phyloP scores from a whole-genome alignment of 352 stramenopile species.

The Pythium plurisporium region DNA sequence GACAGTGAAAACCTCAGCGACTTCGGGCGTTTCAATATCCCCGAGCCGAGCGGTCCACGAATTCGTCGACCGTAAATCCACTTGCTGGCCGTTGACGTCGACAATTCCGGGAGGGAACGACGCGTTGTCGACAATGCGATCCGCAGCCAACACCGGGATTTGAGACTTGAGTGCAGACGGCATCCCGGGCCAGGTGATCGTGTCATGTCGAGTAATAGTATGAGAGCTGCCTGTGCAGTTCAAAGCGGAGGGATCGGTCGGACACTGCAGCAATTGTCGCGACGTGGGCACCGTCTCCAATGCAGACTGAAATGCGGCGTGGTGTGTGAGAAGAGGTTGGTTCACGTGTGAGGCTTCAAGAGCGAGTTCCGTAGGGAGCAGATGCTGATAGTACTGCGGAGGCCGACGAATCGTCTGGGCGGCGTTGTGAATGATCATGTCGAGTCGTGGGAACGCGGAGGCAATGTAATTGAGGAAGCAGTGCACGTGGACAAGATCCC shows the following conservation, averaged over 20 bases:
- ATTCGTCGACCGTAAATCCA: slow-evolving; percentile 92
- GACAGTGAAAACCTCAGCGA: slow-evolving; percentile 89
- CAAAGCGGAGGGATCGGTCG: background rate
- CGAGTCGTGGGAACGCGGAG: slow-evolving; percentile 77
- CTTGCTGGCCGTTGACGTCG: slow-evolving; percentile 94
- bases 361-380: slow-evolving; percentile 67
- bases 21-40: slow-evolving; percentile 84
- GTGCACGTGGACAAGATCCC: slow-evolving; percentile 93
- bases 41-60: slow-evolving; percentile 95
- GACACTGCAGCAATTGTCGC: background rate
- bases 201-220: too few species aligned
- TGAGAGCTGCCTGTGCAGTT: background rate
- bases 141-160: slow-evolving; percentile 60
- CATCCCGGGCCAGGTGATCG: background rate
- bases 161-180: slow-evolving; percentile 75
- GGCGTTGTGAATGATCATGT: slow-evolving; percentile 97
- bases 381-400: slow-evolving; percentile 91
- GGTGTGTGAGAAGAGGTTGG: slow-evolving; percentile 44
- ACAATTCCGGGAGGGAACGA: slow-evolving; percentile 61
- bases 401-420: slow-evolving; percentile 95
- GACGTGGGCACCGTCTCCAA: background rate
- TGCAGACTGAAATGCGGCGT: slow-evolving; percentile 19
- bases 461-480: slow-evolving; percentile 88
- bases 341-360: slow-evolving; percentile 21
- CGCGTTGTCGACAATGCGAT: slow-evolving; percentile 36